phyloP scores from a whole-genome alignment of 805 yeast species.

The Hanseniaspora hatyaiensis region DNA sequence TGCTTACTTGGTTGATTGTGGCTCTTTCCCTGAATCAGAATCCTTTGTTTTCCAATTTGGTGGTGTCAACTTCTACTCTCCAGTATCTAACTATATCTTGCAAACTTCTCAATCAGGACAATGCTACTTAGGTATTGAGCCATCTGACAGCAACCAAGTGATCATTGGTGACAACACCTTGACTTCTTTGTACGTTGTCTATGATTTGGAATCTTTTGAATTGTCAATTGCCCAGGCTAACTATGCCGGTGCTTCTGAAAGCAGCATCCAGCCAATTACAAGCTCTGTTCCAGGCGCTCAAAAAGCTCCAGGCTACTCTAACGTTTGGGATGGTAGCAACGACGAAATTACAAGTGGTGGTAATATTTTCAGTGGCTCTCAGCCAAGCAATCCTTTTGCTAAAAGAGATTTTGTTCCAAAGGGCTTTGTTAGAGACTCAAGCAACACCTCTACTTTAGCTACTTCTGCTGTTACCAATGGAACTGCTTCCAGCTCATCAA shows the following conservation, averaged over 20 bases:
- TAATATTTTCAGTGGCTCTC: constrained; percentile 22
- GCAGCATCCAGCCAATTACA: constrained; percentile 18
- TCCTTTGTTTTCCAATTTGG: constrained; percentile 44
- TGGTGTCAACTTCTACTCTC: constrained; percentile 44
- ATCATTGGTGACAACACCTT: constrained; percentile 49
- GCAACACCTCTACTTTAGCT: neutral
- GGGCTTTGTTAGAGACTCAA: neutral
- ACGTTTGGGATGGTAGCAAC: constrained; percentile 32
- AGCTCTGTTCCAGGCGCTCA: constrained; percentile 37
- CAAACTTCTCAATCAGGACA: constrained; percentile 18
- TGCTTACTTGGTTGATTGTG: constrained; percentile 40
- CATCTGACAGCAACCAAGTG: constrained; percentile 26
- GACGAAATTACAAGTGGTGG: constrained; percentile 24
- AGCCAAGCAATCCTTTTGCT: constrained; percentile 5
- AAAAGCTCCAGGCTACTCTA: constrained; percentile 37
- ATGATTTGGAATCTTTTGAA: constrained; percentile 46
- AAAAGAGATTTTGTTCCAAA: neutral
- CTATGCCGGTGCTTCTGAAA: constrained; percentile 20
- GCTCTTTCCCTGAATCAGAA: constrained; percentile 20
- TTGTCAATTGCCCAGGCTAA: constrained; percentile 46
- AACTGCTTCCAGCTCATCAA: neutral
- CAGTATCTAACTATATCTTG: constrained; percentile 32
- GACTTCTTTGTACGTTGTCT: constrained; percentile 51
- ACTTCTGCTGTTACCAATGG: neutral
- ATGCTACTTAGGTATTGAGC: constrained; percentile 38